These are phyloP conservation scores for Solanum appendiculatum DNA, from an alignment of 257 asterid genomes.

Conservation along the genomic window DNA sequence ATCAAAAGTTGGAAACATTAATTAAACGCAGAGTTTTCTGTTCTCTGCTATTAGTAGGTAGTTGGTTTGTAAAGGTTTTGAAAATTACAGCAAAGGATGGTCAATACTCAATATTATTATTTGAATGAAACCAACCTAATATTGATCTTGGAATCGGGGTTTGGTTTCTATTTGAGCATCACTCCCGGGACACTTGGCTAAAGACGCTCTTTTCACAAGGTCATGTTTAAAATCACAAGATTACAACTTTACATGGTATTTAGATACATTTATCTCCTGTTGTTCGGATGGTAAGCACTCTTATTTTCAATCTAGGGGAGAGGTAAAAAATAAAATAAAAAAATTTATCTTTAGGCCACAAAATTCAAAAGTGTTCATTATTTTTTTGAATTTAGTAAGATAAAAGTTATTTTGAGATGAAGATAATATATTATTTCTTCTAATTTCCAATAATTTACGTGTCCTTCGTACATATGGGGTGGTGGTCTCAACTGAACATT, in stretches of 20 bases:
- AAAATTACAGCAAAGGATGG: neutral
- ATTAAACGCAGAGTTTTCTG: neutral
- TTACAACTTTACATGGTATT: no score
- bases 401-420: neutral
- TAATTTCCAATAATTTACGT: neutral
- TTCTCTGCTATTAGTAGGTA: neutral
- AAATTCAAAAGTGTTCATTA: no score
- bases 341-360: neutral
- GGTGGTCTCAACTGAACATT: neutral
- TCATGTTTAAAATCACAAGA: no score
- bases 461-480: neutral
- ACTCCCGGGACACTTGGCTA: neutral
- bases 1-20: neutral
- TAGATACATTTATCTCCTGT: no score
- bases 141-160: neutral
- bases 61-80: neutral
- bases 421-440: neutral
- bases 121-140: neutral
- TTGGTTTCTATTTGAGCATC: neutral
- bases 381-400: no score
- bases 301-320: no score
- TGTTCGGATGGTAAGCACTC: no score
- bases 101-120: neutral
- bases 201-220: no score
- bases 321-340: no score